A percentile compares a stretch with the other conserved stretches of the same genome.
These are phyloP conservation scores for Neurospora sp. DNA, from an alignment of 495 filamentous ascomycete genomes.

Conservation along the genomic window DNA sequence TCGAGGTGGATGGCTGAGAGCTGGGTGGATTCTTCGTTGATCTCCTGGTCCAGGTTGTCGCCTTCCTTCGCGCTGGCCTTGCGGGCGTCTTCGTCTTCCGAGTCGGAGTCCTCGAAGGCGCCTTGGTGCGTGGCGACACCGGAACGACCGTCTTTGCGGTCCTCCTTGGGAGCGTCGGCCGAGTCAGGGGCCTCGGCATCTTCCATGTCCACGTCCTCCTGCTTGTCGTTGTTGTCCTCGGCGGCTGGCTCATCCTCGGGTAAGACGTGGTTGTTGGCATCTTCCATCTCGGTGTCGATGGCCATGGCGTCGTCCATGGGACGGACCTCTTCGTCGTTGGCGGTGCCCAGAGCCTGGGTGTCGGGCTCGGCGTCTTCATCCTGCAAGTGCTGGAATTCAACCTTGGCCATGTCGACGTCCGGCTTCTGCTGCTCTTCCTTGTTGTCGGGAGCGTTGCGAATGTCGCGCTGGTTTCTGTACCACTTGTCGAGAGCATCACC, in stretches of 20 bases:
- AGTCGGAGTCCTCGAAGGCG: constrained; percentile 25
- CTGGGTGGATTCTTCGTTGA: constrained; percentile 59
- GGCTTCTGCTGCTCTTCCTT: constrained; percentile 42
- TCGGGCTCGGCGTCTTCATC: constrained; percentile 71
- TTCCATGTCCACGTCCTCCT: constrained; percentile 28
- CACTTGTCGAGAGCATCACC: constrained; percentile 89
- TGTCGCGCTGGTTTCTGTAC: constrained; percentile 75
- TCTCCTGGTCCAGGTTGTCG: constrained; percentile 34
- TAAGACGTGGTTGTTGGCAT: constrained; percentile 37
- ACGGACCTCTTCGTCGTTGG: constrained; percentile 74
- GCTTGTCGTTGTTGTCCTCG: constrained; percentile 14
- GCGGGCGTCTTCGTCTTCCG: constrained; percentile 16
- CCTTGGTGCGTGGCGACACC: constrained; percentile 42
- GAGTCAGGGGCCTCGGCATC: constrained; percentile 29
- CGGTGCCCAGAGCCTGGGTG: constrained; percentile 82
- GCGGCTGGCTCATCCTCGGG: constrained; percentile 51
- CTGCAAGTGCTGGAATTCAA: constrained; percentile 81
- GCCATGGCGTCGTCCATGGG: constrained; percentile 78
- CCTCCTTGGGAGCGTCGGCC: constrained; percentile 31
- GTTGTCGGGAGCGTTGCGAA: constrained; percentile 55
- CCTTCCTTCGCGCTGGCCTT: constrained; percentile 25
- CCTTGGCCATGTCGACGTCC: constrained; percentile 35
- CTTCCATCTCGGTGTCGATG: constrained; percentile 59
- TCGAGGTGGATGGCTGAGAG: constrained; percentile 63
- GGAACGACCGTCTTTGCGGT: constrained; percentile 29